phyloP scores from a whole-genome alignment of 192 early-diverging fungal genomes.

The Backusella westeae region DNA sequence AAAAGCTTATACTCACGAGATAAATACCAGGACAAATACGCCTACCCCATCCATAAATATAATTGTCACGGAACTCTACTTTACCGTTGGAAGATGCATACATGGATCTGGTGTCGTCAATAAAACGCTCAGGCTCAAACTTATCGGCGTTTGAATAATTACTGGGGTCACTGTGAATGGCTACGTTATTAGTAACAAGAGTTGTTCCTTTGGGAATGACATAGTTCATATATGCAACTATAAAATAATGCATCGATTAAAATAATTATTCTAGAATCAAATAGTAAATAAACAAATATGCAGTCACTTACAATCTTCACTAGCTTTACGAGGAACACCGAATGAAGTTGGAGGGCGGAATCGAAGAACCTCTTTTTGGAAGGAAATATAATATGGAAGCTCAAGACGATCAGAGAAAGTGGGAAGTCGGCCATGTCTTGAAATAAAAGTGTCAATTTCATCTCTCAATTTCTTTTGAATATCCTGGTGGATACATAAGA shows the following conservation, averaged over 20 bases:
- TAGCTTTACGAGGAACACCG: slow-evolving; percentile 17
- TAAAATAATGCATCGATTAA: background rate
- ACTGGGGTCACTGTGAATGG: background rate
- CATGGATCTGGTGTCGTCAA: background rate
- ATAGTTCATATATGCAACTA: background rate
- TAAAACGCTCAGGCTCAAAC: slow-evolving; percentile 9
- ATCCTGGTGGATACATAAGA: slow-evolving; percentile 16
- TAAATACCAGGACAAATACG: slow-evolving; percentile 12
- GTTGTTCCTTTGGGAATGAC: slow-evolving; percentile 3
- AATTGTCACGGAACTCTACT: background rate
- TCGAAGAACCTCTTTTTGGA: slow-evolving; percentile 14
- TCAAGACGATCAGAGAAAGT: background rate
- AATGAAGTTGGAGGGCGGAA: slow-evolving; percentile 11
- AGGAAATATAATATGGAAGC: slow-evolving; percentile 11
- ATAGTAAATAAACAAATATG: background rate
- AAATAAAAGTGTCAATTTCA: slow-evolving; percentile 15
- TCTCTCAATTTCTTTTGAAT: slow-evolving; percentile 10
- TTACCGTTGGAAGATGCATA: slow-evolving; percentile 9
- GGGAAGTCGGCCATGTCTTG: background rate
- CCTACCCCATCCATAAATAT: slow-evolving; percentile 3
- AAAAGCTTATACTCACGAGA: background rate
- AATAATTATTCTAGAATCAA: background rate
- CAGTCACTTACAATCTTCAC: slow-evolving; percentile 13
- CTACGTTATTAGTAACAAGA: background rate
- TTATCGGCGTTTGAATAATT: background rate